These are phyloP conservation scores for Magnaporthales sp. DNA, from an alignment of 2,329 filamentous ascomycete species.

Conservation along the genomic window DNA sequence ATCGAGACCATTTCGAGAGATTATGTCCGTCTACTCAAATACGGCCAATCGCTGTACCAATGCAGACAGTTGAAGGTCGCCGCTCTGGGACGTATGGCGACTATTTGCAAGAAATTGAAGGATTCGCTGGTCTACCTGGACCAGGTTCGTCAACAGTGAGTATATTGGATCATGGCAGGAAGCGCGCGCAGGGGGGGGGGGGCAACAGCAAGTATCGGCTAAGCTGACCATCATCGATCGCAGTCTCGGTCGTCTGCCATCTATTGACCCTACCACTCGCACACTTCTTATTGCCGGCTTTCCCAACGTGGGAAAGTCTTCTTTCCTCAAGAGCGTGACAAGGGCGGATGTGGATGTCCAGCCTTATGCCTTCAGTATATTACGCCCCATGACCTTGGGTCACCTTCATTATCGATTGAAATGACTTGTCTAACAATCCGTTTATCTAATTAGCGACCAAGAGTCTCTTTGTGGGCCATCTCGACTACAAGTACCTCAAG, in stretches of 20 bases:
- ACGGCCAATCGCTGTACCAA: slow-evolving; percentile 93
- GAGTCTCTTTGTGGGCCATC: slow-evolving; percentile 93
- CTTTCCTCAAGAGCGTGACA: slow-evolving; percentile 86
- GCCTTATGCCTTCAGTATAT: slow-evolving; percentile 74
- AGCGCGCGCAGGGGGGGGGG: too few species aligned
- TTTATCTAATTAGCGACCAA: slow-evolving; percentile 57
- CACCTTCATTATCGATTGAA: background rate
- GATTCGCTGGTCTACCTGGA: slow-evolving; percentile 93
- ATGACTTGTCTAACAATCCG: slow-evolving; percentile 29
- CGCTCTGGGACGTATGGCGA: slow-evolving; percentile 95
- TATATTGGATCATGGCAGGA: background rate
- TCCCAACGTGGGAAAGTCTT: slow-evolving; percentile 95
- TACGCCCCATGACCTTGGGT: slow-evolving; percentile 6
- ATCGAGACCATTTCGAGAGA: slow-evolving; percentile 95
- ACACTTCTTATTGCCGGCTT: slow-evolving; percentile 96
- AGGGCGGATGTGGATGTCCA: slow-evolving; percentile 94
- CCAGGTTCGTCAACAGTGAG: slow-evolving; percentile 78
- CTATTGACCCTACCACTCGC: slow-evolving; percentile 96
- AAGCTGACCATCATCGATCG: background rate
- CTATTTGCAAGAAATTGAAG: slow-evolving; percentile 88
- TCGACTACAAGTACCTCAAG: slow-evolving; percentile 89
- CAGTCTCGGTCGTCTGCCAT: slow-evolving; percentile 78
- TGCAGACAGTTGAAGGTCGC: slow-evolving; percentile 98
- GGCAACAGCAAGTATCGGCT: background rate
- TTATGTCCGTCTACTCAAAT: slow-evolving; percentile 85